These are phyloP conservation scores for Termitomyces sp. DNA, from an alignment of 768 basidiomycete species.

Conservation along the genomic window DNA sequence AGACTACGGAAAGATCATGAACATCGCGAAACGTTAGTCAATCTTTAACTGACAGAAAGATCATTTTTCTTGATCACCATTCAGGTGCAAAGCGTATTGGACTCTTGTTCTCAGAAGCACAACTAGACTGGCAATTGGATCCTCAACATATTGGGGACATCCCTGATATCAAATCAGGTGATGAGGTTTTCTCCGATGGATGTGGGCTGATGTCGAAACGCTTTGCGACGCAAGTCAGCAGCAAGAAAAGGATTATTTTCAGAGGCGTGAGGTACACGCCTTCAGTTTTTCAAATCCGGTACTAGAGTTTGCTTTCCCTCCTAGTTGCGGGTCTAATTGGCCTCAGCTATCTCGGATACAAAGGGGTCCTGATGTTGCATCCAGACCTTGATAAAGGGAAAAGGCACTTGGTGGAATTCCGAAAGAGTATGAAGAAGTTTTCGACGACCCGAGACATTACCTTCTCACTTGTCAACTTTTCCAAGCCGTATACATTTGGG, in stretches of 20 bases:
- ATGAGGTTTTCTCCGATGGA: slow-evolving; percentile 63
- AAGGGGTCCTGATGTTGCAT: slow-evolving; percentile 66
- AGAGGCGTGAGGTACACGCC: slow-evolving; percentile 55
- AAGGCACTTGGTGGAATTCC: slow-evolving; percentile 47
- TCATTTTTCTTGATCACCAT: background rate
- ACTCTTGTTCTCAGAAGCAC: slow-evolving; percentile 59
- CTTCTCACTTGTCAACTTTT: slow-evolving; percentile 64
- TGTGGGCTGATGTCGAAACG: slow-evolving; percentile 58
- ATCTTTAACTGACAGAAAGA: background rate
- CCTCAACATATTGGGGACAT: slow-evolving; percentile 49
- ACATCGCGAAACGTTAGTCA: slow-evolving; percentile 53
- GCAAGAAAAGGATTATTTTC: slow-evolving; percentile 49
- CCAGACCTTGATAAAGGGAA: slow-evolving; percentile 48
- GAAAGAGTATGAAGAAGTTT: slow-evolving; percentile 71
- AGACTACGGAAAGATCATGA: slow-evolving; percentile 58
- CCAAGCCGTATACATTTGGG: slow-evolving; percentile 59
- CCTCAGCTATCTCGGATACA: slow-evolving; percentile 61
- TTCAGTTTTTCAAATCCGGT: slow-evolving; percentile 62
- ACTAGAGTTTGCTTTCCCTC: background rate
- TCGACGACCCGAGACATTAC: slow-evolving; percentile 48
- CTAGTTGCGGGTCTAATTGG: background rate
- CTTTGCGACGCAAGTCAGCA: slow-evolving; percentile 49
- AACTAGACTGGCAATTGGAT: slow-evolving; percentile 51
- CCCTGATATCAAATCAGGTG: slow-evolving; percentile 49
- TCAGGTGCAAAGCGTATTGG: slow-evolving; percentile 68